phyloP scores from a whole-genome alignment of 208 protist species.

The Leishmania arabica region DNA sequence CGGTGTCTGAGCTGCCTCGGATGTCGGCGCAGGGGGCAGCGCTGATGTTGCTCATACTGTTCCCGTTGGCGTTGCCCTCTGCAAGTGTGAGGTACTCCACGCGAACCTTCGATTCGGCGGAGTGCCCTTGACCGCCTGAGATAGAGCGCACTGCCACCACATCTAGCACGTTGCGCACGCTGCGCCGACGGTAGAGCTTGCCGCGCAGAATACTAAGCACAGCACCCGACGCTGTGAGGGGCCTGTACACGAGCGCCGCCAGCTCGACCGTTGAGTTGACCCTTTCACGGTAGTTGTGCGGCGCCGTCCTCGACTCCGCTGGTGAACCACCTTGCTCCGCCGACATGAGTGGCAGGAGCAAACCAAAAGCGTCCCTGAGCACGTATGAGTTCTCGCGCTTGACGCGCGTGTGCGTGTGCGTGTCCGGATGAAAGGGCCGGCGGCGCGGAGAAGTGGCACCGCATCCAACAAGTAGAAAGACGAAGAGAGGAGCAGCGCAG shows the following conservation, averaged over 20 bases:
- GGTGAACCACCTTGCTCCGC: background rate
- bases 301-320: background rate
- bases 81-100: background rate
- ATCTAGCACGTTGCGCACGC: constrained; percentile 65
- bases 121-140: background rate
- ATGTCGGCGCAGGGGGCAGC: background rate
- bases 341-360: background rate
- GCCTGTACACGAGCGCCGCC: constrained; percentile 47
- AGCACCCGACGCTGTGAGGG: constrained; percentile 32
- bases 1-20: background rate
- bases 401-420: background rate
- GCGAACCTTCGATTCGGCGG: background rate
- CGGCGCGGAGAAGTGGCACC: background rate
- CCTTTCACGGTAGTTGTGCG: constrained; percentile 19
- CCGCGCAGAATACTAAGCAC: constrained; percentile 61
- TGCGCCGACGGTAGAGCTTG: constrained; percentile 52
- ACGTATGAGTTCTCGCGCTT: background rate
- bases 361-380: background rate
- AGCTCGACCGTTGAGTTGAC: constrained; percentile 34
- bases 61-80: background rate
- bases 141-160: constrained; percentile 6
- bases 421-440: background rate
- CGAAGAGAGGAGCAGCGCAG: background rate
- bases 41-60: background rate
- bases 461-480: background rate